Evolutionary conservation across 306 rosid genomes (phyloP), one percentile per base, ranked within the genome.

Genomic region (Fragaria iinumae): DNA sequence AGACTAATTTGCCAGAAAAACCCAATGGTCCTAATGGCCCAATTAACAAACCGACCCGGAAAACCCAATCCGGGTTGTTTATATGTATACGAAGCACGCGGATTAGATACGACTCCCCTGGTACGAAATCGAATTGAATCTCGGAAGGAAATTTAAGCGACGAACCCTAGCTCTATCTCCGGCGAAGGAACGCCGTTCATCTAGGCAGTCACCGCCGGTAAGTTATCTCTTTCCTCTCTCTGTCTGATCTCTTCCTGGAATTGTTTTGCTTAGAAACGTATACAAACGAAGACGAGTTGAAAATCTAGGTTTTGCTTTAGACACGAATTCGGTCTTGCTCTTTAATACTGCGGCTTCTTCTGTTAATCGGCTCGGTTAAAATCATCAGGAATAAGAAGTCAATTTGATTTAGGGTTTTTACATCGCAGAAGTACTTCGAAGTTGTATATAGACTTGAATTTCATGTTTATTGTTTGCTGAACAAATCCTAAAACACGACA

Each of bases 151-250:
- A 39, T 41, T 47, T 5, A 5, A 38, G 25, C 23, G 47, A 65
- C 25, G 25, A 17, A 65, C 69, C 69, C 69, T 65, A 65, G 69
- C 23, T 39, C 69, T 34, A 12, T 62, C 34, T 5, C 67, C 67
- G 67, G 41, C 67, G 41, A 27, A 29, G 21, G 44, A 29, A 13
- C 44, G 68, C 45, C 69, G 52, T 11, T 34, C 69, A 16, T 39
- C 0, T 3, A 0, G 12, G 13, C 29, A 50, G 6, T 23, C 4
- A 27, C 75, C 75, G 18, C 29, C 32, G 47, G 45, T 32, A 41
- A 59, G 14, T 5, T 4, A 25, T 44, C 44, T 25, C 11, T 10
- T 16, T 74, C 23, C 69, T 12, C 52, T 48, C 52, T 43, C 62
- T 59, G 5, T 43, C 62, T 59, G 9, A 14, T 25, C 5, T 74